phyloP scores from a whole-genome alignment of 805 yeast genomes.

The Maudiozyma turicensis region DNA sequence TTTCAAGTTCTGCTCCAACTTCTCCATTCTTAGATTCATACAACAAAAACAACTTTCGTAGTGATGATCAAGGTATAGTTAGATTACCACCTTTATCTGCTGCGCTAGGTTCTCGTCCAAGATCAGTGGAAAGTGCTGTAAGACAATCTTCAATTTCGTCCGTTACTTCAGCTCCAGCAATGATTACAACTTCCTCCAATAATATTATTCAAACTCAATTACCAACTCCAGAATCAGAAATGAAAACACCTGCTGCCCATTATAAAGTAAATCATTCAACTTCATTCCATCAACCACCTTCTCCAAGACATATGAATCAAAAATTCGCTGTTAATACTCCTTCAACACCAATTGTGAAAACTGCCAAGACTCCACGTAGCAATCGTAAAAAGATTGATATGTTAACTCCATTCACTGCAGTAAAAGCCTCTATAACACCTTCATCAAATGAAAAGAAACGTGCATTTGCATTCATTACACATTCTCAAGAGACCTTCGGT shows the following conservation, averaged over 20 bases:
- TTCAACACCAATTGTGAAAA: constrained; percentile 13
- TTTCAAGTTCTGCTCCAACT: constrained; percentile 1
- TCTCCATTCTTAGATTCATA: constrained; percentile 12
- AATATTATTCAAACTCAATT: background rate
- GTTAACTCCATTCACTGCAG: constrained; percentile 27
- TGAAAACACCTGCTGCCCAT: background rate
- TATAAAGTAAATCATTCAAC: background rate
- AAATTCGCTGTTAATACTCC: constrained; percentile 4
- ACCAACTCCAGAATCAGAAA: constrained; percentile 1
- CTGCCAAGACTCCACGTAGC: constrained; percentile 1
- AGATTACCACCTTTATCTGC: constrained; percentile 22
- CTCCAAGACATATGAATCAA: background rate
- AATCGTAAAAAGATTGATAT: constrained; percentile 16
- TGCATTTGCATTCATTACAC: constrained; percentile 81
- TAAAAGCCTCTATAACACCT: constrained; percentile 26
- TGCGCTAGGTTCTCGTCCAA: constrained; percentile 12
- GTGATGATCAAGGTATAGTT: constrained; percentile 21
- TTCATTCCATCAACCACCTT: background rate
- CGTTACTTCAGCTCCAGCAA: background rate
- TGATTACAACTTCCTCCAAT: background rate
- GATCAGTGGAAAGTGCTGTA: constrained; percentile 19
- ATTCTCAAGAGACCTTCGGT: constrained; percentile 83
- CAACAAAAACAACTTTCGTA: constrained; percentile 13
- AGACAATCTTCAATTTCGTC: constrained; percentile 8
- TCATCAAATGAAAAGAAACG: constrained; percentile 27